A percentile compares a stretch with the other conserved stretches of the same genome.
These are phyloP conservation scores for Tolypocladium sp. DNA, from an alignment of 2,329 filamentous ascomycete species.

Conservation along the genomic window DNA sequence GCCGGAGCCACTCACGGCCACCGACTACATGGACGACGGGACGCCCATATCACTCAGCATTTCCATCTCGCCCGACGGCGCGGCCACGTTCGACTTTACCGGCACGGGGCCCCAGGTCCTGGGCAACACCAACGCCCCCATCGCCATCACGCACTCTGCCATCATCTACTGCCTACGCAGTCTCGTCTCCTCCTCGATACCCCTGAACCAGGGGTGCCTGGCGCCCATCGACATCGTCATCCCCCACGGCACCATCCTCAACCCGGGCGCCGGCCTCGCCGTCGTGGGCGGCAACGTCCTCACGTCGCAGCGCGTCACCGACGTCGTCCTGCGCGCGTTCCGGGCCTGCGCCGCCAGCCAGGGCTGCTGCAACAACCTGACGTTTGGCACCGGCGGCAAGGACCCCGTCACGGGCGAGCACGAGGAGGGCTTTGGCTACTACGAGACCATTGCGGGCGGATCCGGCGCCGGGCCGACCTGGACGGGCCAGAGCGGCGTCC, in stretches of 20 bases:
- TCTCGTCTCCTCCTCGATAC: constrained; percentile 73
- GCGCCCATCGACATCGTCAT: constrained; percentile 68
- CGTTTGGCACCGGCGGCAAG: constrained; percentile 72
- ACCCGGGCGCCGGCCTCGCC: constrained; percentile 65
- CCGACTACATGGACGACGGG: constrained; percentile 75
- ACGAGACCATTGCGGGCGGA: constrained; percentile 76
- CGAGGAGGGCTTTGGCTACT: constrained; percentile 65
- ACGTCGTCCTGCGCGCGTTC: constrained; percentile 76
- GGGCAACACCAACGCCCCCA: constrained; percentile 24
- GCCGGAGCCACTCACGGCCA: constrained; percentile 14
- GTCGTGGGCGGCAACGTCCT: constrained; percentile 80
- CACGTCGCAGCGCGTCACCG: constrained; percentile 71
- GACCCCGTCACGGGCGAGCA: constrained; percentile 41
- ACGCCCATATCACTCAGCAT: constrained; percentile 68
- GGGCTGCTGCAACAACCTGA: constrained; percentile 77
- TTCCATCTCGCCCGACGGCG: constrained; percentile 64
- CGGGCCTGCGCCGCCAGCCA: constrained; percentile 69
- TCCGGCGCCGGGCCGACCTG: constrained; percentile 64
- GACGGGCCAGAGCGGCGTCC: constrained; percentile 68
- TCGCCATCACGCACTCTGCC: constrained; percentile 34
- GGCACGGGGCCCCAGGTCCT: constrained; percentile 21
- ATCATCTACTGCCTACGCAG: constrained; percentile 82
- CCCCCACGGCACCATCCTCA: constrained; percentile 63
- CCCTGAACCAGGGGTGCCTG: constrained; percentile 78
- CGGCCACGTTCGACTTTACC: constrained; percentile 54